Evolutionary conservation across 2,329 filamentous ascomycete genomes (phyloP), one percentile per base, ranked within the genome.

Genomic region (Exutisphaerella laricina): DNA sequence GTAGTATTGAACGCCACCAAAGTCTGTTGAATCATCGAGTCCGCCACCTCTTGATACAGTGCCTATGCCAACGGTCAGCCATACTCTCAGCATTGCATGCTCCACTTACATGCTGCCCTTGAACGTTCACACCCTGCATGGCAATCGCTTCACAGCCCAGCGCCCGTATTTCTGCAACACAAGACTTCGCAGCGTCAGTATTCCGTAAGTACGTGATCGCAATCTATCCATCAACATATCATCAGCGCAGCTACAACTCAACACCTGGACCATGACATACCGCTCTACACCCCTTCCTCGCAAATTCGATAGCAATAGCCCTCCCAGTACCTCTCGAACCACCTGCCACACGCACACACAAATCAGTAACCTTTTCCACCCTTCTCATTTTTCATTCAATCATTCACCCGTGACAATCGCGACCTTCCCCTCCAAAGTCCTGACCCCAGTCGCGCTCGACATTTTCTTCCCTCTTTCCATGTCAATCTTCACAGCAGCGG

Each of bases 261-360:
- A n/a, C n/a, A n/a, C n/a, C n/a, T n/a, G n/a, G n/a, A n/a, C n/a
- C n/a, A n/a, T n/a, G n/a, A n/a, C 39, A 14, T 31, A 42, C 39
- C 28, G 13, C 64, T 42, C 67, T 70, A 38, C 70, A 69, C 23
- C 70, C 71, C 39, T 66, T 63, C 23, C 58, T 61, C n/a, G 71
- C 72, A 6, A 76, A 55, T 41, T 73, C 68, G 26, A 70, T 55
- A 10, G 70, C 72, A 36, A 75, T 66, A 33, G 61, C 67, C 20
- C 64, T 65, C 9, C 73, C 73, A 9, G 77, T 72, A 4, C 71
- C 71, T 47, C 72, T 61, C n/a, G 69, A 70, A 4, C 66, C 67
- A 6, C 73, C 72, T 2, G 70, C 75, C 1, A 75, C 66, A 30
- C 16, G 17, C 4, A 14, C 5, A 14, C 1, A 14, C 4, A 12